Conservation (phyloP, 441 rosid genomes). For the Euphorbia corollata region DNA sequence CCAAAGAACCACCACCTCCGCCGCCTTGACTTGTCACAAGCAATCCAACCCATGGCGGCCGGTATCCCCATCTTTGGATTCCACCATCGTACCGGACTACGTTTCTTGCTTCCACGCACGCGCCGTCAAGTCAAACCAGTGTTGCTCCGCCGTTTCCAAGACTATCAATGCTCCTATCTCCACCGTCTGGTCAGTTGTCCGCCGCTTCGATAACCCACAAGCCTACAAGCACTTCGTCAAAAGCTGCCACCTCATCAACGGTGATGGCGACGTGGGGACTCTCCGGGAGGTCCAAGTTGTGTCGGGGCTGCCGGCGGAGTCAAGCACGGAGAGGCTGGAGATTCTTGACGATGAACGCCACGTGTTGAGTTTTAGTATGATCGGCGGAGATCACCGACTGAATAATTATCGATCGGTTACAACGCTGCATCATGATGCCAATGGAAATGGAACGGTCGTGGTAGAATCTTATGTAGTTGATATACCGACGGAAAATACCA, state of each 20-base stretch:
- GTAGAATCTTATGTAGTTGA: slow-evolving; percentile 78
- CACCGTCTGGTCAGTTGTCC: slow-evolving; percentile 61
- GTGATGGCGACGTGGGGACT: slow-evolving; percentile 59
- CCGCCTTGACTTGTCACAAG: no score
- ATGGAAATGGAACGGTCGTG: slow-evolving; percentile 44
- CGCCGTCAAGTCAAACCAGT: slow-evolving; percentile 47
- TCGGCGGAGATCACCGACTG: slow-evolving; percentile 80
- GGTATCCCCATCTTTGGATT: no score
- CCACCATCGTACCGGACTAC: slow-evolving; percentile 39
- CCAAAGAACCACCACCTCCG: no score
- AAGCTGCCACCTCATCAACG: slow-evolving; percentile 58
- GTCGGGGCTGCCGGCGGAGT: slow-evolving; percentile 67
- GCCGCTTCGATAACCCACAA: slow-evolving; percentile 69
- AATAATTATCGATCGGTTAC: slow-evolving; percentile 65
- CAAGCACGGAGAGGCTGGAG: slow-evolving; percentile 65
- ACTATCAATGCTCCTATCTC: slow-evolving; percentile 49
- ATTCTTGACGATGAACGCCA: slow-evolving; percentile 69
- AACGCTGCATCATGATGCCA: slow-evolving; percentile 41
- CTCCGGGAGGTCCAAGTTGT: slow-evolving; percentile 60
- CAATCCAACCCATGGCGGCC: no score
- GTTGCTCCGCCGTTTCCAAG: slow-evolving; percentile 54
- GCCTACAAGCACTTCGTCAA: slow-evolving; percentile 67
- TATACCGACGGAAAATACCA: slow-evolving; percentile 57
- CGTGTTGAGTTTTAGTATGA: slow-evolving; percentile 61
- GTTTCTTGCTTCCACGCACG: slow-evolving; percentile 50